phyloP scores from a whole-genome alignment of 345 rosid genomes.

The Moricandia moricandioides region DNA sequence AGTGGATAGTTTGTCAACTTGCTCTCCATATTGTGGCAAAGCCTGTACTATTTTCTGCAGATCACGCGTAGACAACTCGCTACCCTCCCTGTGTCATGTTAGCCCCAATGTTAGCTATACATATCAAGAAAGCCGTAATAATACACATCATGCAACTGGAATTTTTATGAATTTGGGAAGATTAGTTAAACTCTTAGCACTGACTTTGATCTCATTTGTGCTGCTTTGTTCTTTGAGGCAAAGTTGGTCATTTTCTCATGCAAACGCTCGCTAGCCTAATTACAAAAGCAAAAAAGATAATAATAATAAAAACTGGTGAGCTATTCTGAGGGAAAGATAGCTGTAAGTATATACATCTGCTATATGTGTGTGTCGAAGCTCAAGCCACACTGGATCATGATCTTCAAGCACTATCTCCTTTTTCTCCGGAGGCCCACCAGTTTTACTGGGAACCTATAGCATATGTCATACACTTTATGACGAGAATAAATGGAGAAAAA shows the following conservation, averaged over 20 bases:
- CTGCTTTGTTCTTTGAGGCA: slow-evolving; percentile 86
- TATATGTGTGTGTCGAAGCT: slow-evolving; percentile 88
- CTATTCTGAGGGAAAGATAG: slow-evolving; percentile 14
- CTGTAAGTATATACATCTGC: slow-evolving; percentile 54
- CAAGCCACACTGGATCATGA: slow-evolving; percentile 88
- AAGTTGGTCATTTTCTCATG: slow-evolving; percentile 85
- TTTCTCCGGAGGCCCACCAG: slow-evolving; percentile 62
- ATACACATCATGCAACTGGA: slow-evolving; percentile 1
- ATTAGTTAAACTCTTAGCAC: slow-evolving; percentile 1
- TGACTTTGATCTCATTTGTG: slow-evolving; percentile 65
- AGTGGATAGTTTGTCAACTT: slow-evolving; percentile 77
- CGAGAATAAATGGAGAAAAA: background rate
- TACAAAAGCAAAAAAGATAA: slow-evolving; percentile 5
- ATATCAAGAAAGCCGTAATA: background rate
- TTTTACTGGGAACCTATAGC: slow-evolving; percentile 71
- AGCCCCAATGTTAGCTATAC: slow-evolving; percentile 3
- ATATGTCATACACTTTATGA: background rate
- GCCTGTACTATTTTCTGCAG: slow-evolving; percentile 96
- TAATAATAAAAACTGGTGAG: background rate
- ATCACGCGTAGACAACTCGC: slow-evolving; percentile 87
- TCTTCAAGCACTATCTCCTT: slow-evolving; percentile 84
- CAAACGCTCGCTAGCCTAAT: slow-evolving; percentile 92
- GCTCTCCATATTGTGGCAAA: slow-evolving; percentile 80
- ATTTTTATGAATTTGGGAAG: background rate
- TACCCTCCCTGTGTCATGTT: slow-evolving; percentile 54